These are phyloP conservation scores for Eutypa lata DNA, from an alignment of 2,329 filamentous ascomycete species.

Conservation along the genomic window DNA sequence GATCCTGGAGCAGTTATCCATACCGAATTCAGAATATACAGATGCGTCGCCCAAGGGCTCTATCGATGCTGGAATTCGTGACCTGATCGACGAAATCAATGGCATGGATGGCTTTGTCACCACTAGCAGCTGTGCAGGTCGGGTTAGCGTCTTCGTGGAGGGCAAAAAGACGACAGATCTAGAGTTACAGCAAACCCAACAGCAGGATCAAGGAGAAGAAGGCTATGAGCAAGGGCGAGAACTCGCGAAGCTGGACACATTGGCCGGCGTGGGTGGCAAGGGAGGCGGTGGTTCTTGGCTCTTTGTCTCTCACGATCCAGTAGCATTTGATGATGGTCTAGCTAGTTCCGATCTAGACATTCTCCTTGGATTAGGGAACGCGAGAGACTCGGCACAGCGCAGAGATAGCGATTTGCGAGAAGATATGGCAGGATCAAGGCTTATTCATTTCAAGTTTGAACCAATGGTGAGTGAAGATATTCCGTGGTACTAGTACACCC, in stretches of 20 bases:
- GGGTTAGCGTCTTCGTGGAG: slow-evolving; percentile 85
- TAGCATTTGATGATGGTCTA: slow-evolving; percentile 33
- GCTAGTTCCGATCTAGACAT: slow-evolving; percentile 16
- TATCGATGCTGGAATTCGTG: slow-evolving; percentile 74
- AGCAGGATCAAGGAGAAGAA: slow-evolving; percentile 12
- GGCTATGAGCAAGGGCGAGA: slow-evolving; percentile 12
- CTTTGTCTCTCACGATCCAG: slow-evolving; percentile 79
- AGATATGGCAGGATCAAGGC: slow-evolving; percentile 42
- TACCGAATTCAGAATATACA: slow-evolving; percentile 68
- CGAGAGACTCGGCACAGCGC: slow-evolving; percentile 22
- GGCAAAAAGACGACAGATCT: no score
- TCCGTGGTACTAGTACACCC: no score
- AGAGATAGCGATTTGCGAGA: slow-evolving; percentile 11
- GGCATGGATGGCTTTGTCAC: slow-evolving; percentile 72
- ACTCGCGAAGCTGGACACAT: slow-evolving; percentile 24
- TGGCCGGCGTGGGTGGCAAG: slow-evolving; percentile 74
- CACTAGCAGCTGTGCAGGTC: slow-evolving; percentile 87
- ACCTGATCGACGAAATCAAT: slow-evolving; percentile 79
- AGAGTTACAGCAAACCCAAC: no score
- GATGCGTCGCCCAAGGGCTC: slow-evolving; percentile 88
- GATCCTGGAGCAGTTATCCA: slow-evolving; percentile 68
- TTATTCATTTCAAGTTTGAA: slow-evolving; percentile 88
- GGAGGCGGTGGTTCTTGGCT: slow-evolving; percentile 82
- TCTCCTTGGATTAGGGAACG: slow-evolving; percentile 30
- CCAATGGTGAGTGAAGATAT: slow-evolving; percentile 70